A percentile compares a stretch with the other conserved stretches of the same genome.
phyloP scores from a whole-genome alignment of 1,139 yeast species.

The Kodamaea anthophila region DNA sequence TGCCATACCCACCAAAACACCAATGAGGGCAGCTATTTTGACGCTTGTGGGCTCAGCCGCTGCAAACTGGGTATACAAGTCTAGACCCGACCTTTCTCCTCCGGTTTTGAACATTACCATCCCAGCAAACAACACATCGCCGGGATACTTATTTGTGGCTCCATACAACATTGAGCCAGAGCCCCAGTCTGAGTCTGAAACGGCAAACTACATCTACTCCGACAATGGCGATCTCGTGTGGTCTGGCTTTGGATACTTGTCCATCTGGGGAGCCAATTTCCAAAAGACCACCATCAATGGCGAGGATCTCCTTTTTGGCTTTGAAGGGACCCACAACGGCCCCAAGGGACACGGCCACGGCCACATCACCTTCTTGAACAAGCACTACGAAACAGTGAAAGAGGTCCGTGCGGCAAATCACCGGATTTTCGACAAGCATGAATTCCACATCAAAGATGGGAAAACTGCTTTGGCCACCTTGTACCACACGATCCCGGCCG shows the following conservation, averaged over 20 bases:
- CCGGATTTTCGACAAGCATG: conserved; percentile 27
- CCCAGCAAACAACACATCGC: conserved; percentile 16
- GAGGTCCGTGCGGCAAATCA: conserved; percentile 29
- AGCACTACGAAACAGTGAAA: conserved; percentile 21
- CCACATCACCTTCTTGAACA: conserved; percentile 24
- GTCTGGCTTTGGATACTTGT: conserved; percentile 27
- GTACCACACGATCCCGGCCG: conserved; percentile 24
- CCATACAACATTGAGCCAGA: conserved; percentile 21
- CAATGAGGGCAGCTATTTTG: too few species aligned
- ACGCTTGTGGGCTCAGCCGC: conserved; percentile 4
- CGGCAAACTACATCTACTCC: conserved; percentile 26
- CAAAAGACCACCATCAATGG: conserved; percentile 24
- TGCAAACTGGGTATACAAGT: conserved; percentile 25
- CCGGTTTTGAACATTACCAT: conserved; percentile 26
- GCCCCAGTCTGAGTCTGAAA: conserved; percentile 8
- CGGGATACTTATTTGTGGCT: conserved; percentile 28
- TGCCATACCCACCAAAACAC: too few species aligned
- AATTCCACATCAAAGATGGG: conserved; percentile 24
- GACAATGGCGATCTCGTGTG: conserved; percentile 29
- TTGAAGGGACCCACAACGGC: conserved; percentile 29
- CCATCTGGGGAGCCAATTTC: conserved; percentile 29
- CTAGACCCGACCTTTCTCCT: conserved; percentile 30
- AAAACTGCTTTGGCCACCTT: conserved; percentile 25
- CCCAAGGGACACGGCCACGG: conserved; percentile 33
- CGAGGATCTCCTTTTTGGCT: conserved; percentile 21